These are phyloP conservation scores for Pichia pseudocactophila DNA, from an alignment of 805 yeast species.

Conservation along the genomic window DNA sequence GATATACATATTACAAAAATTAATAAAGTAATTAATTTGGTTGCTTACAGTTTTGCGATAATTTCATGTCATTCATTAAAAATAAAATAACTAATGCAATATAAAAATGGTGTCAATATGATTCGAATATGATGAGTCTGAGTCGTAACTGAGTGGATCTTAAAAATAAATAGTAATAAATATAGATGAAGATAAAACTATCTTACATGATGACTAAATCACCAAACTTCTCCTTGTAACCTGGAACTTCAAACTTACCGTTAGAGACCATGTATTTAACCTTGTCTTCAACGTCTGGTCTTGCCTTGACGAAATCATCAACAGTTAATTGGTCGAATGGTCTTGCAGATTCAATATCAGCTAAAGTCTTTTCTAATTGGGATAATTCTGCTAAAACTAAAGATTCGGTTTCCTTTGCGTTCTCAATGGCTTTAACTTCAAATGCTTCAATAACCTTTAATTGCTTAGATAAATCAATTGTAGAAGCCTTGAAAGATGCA, in stretches of 20 bases:
- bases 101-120: background rate
- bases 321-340: conserved; percentile 96
- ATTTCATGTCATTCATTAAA: background rate
- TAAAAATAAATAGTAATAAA: conserved; percentile 12
- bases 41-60: too few species aligned
- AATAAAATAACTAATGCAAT: background rate
- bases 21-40: too few species aligned
- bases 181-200: conserved; percentile 3
- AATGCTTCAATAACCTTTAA: conserved; percentile 86
- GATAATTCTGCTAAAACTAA: conserved; percentile 80
- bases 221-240: conserved; percentile 98
- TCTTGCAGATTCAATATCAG: conserved; percentile 93
- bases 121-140: background rate
- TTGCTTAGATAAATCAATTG: conserved; percentile 82
- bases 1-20: too few species aligned
- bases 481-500: conserved; percentile 68
- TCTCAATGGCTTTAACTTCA: conserved; percentile 91
- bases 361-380: conserved; percentile 79
- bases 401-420: conserved; percentile 87
- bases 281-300: conserved; percentile 96
- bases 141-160: background rate
- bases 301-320: conserved; percentile 88
- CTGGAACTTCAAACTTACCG: conserved; percentile 97
- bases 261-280: conserved; percentile 89
- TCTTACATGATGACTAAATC: conserved; percentile 82